Percentiles rank a stretch among this genome's conserved stretches.
Conservation (phyloP, 2,329 filamentous ascomycete genomes). For the Scedosporium minutisporum region DNA sequence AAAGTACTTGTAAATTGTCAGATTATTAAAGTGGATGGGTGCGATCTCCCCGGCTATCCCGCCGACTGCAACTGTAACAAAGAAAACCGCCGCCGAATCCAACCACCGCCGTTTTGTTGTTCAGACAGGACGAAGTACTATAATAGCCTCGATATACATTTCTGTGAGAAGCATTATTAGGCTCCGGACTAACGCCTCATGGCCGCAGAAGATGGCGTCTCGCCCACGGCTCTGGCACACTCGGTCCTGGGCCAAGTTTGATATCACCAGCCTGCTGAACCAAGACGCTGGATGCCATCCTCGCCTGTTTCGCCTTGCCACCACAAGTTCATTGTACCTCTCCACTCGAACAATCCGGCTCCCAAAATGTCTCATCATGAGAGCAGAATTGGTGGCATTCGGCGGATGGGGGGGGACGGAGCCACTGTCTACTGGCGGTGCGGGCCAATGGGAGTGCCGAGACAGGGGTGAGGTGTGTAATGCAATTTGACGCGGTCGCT, state of each 20-base stretch:
- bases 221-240: background rate
- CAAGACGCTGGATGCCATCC: background rate
- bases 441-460: background rate
- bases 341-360: background rate
- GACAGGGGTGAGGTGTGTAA: background rate
- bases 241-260: background rate
- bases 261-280: background rate
- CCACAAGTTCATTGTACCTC: background rate
- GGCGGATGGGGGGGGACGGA: background rate
- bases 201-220: background rate
- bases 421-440: background rate
- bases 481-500: background rate
- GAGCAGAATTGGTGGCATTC: background rate
- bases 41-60: background rate
- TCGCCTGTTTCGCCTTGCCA: background rate
- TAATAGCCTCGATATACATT: no score
- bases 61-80: background rate
- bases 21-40: background rate
- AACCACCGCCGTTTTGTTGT: no score
- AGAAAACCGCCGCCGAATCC: background rate
- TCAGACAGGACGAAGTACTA: no score
- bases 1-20: no score
- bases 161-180: no score
- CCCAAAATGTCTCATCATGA: slow-evolving; percentile 5
- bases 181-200: background rate